These are phyloP conservation scores for Psidium friedrichsthalianum DNA, from an alignment of 345 rosid species.

Conservation along the genomic window DNA sequence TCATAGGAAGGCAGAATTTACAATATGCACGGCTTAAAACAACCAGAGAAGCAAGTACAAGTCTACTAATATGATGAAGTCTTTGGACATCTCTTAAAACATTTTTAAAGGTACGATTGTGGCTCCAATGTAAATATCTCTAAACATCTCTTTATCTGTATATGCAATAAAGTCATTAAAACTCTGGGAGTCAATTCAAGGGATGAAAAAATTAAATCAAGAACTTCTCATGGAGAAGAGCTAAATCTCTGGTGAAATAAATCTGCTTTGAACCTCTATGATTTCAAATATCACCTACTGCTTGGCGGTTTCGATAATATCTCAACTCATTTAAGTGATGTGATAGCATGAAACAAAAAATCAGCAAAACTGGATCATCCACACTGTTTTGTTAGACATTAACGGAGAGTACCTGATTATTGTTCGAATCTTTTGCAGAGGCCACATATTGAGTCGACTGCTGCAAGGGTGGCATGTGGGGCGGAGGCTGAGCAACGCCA, in stretches of 20 bases:
- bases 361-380: background rate
- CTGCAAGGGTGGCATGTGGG: slow-evolving; percentile 32
- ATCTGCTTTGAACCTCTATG: background rate
- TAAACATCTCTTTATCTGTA: background rate
- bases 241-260: background rate
- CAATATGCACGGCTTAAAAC: background rate
- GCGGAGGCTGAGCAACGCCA: slow-evolving; percentile 17
- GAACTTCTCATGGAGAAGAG: background rate
- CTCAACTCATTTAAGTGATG: background rate
- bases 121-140: background rate
- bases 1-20: background rate
- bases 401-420: slow-evolving; percentile 3
- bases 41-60: background rate
- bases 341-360: background rate
- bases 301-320: background rate
- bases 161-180: background rate
- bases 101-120: background rate
- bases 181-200: background rate
- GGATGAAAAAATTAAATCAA: background rate
- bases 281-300: background rate
- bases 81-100: background rate
- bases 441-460: slow-evolving; percentile 22
- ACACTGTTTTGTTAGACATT: background rate
- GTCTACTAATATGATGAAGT: background rate
- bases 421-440: slow-evolving; percentile 35